Conservation (phyloP, 1,284 basidiomycete genomes). For the Cryptococcus neoformans region DNA sequence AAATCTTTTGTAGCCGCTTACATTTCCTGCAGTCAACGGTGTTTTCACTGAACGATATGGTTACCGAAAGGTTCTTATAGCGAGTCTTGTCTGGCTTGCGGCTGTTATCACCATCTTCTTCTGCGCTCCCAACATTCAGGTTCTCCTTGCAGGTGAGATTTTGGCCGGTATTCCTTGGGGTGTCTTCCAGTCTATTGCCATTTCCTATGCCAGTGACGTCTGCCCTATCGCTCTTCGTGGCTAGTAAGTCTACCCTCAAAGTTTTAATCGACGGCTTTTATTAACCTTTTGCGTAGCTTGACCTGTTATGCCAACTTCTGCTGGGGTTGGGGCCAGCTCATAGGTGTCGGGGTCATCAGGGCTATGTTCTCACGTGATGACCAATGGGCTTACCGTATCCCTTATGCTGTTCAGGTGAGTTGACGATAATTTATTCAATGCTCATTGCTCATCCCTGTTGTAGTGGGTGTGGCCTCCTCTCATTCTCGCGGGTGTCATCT, state of each 20-base stretch:
- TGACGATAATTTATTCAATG: neutral
- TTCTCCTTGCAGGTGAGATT: conserved; percentile 36
- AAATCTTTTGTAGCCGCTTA: neutral
- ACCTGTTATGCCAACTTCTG: conserved; percentile 46
- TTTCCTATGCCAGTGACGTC: conserved; percentile 44
- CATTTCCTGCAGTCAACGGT: conserved; percentile 39
- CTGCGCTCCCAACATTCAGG: conserved; percentile 33
- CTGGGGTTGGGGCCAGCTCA: conserved; percentile 44
- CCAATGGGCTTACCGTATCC: conserved; percentile 36
- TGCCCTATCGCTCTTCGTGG: conserved; percentile 44
- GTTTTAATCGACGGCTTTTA: no score
- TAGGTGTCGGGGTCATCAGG: conserved; percentile 46
- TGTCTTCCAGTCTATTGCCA: conserved; percentile 28
- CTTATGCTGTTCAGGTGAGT: conserved; percentile 35
- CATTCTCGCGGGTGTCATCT: conserved; percentile 36
- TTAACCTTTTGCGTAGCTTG: conserved; percentile 8
- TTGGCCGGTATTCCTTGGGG: conserved; percentile 41
- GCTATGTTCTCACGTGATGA: conserved; percentile 32
- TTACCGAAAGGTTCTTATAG: conserved; percentile 41
- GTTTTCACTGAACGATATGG: conserved; percentile 47
- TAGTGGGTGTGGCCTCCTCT: conserved; percentile 43
- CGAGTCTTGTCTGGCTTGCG: conserved; percentile 30
- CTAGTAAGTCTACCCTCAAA: conserved; percentile 9
- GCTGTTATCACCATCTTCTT: conserved; percentile 43
- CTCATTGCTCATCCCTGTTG: neutral